Conservation (phyloP, 345 rosid species). For the Pugionium cornutum region DNA sequence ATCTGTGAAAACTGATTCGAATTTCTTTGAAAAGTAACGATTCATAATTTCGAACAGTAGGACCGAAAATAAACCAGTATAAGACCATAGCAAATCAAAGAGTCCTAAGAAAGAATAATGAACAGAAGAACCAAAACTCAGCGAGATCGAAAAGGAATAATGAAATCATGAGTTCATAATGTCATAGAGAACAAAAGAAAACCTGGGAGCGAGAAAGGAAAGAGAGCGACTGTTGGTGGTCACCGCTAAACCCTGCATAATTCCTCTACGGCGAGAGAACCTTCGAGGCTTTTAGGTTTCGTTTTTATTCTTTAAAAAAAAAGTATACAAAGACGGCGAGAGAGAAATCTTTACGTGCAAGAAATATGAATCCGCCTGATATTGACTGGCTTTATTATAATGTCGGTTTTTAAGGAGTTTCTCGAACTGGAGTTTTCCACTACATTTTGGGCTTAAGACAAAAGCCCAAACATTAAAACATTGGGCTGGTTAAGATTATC, state of each 20-base stretch:
- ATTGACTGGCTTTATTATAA: constrained; percentile 7
- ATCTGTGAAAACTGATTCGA: too few species aligned
- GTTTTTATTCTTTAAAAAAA: too few species aligned
- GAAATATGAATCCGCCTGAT: constrained; percentile 35
- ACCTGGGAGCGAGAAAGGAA: constrained; percentile 31
- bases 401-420: constrained; percentile 22
- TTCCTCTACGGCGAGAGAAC: constrained; percentile 35
- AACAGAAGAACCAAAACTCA: background rate
- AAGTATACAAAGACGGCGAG: background rate
- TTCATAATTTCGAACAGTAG: background rate
- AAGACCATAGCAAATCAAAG: background rate
- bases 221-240: constrained; percentile 28
- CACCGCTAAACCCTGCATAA: constrained; percentile 45
- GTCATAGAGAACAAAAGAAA: background rate
- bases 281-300: constrained; percentile 21
- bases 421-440: background rate
- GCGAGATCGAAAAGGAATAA: constrained; percentile 7
- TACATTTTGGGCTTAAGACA: constrained; percentile 25
- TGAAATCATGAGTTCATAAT: background rate
- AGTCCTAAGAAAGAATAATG: background rate
- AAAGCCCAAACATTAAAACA: constrained; percentile 6
- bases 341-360: constrained; percentile 40
- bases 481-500: too few species aligned
- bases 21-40: too few species aligned
- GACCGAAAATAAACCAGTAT: too few species aligned